Conservation (phyloP, 768 basidiomycete genomes). For the Gloeostereum incarnatum region DNA sequence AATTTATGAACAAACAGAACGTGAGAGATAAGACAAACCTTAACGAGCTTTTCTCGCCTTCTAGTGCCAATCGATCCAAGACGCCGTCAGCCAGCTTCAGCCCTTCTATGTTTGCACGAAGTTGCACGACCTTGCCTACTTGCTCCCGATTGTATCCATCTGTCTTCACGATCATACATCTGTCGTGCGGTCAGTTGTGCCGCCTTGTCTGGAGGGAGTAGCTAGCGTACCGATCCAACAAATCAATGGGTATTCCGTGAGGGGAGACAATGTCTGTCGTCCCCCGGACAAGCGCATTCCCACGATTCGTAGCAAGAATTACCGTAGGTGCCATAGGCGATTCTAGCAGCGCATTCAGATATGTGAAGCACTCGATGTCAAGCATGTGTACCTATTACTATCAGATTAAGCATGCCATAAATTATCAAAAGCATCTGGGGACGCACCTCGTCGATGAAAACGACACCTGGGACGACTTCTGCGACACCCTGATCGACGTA, state of each 20-base stretch:
- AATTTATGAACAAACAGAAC: conserved; percentile 7
- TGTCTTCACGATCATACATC: conserved; percentile 94
- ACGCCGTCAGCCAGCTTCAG: conserved; percentile 69
- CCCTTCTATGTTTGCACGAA: conserved; percentile 83
- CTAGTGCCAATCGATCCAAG: conserved; percentile 68
- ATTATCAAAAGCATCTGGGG: conserved; percentile 4
- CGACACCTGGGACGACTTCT: conserved; percentile 94
- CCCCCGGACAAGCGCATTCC: conserved; percentile 85
- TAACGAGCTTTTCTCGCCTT: conserved; percentile 77
- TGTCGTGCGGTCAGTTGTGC: too few relatives aligned
- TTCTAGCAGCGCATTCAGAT: conserved; percentile 91
- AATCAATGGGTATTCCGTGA: conserved; percentile 90
- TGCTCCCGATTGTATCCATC: conserved; percentile 76
- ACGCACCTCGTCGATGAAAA: conserved; percentile 99
- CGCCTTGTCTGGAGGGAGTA: conserved; percentile 3
- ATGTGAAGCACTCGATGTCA: conserved; percentile 99
- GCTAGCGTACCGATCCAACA: conserved; percentile 71
- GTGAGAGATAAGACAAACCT: conserved; percentile 31
- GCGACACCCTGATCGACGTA: conserved; percentile 99
- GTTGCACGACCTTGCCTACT: conserved; percentile 77
- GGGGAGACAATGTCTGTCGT: conserved; percentile 90
- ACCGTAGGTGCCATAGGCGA: conserved; percentile 97
- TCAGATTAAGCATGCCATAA: conserved; percentile 2
- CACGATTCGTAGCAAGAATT: conserved; percentile 93
- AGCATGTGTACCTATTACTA: conserved; percentile 89